phyloP scores from a whole-genome alignment of 2,329 filamentous ascomycete species.

The Penicillium sp. region DNA sequence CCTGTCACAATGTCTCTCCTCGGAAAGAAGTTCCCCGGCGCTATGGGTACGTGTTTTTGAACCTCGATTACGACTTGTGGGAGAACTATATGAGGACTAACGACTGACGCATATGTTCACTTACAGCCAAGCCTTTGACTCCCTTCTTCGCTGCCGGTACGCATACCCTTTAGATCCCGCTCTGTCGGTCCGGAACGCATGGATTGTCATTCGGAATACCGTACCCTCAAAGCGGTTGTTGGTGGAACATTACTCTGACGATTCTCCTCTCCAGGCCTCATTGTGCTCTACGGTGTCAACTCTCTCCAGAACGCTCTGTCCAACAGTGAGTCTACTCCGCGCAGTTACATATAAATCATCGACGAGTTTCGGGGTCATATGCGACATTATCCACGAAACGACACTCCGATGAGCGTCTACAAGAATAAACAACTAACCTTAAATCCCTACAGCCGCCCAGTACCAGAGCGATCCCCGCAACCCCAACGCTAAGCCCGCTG shows the following conservation, averaged over 20 bases:
- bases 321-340: constrained; percentile 62
- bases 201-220: neutral
- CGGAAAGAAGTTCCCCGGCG: constrained; percentile 80
- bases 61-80: constrained; percentile 7
- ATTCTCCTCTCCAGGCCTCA: constrained; percentile 57
- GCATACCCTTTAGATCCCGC: constrained; percentile 37
- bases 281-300: constrained; percentile 92
- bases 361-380: neutral
- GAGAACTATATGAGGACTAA: constrained; percentile 14
- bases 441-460: constrained; percentile 67
- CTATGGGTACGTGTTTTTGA: constrained; percentile 62
- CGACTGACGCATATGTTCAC: constrained; percentile 30
- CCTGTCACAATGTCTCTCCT: constrained; percentile 70
- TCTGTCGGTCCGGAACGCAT: neutral
- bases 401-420: constrained; percentile 7
- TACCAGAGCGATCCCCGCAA: constrained; percentile 98
- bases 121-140: constrained; percentile 79
- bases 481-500: constrained; percentile 39
- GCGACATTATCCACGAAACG: neutral
- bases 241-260: constrained; percentile 24
- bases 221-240: constrained; percentile 1
- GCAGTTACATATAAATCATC: neutral
- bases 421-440: constrained; percentile 21
- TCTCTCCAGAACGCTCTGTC: constrained; percentile 73
- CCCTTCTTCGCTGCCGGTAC: constrained; percentile 95